Conservation (phyloP, 2,329 filamentous ascomycete genomes). For the Exophiala spinifera region DNA sequence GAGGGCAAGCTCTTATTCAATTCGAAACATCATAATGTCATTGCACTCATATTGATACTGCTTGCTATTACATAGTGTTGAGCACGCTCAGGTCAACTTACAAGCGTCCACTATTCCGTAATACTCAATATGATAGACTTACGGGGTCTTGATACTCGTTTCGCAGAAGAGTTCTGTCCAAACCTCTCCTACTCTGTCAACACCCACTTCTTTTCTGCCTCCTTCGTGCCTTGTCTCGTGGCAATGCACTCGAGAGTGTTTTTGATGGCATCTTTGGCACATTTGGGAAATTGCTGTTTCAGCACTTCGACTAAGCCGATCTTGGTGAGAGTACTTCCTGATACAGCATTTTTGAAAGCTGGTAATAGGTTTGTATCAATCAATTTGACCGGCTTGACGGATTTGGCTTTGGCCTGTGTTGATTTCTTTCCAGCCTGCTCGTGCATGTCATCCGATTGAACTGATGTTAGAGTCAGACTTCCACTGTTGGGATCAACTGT, state of each 20-base stretch:
- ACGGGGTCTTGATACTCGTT: too few species aligned
- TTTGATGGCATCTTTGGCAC: slow-evolving; percentile 67
- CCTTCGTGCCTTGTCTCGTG: slow-evolving; percentile 59
- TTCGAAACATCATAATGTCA: too few species aligned
- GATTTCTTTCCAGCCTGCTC: slow-evolving; percentile 3
- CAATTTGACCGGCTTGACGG: slow-evolving; percentile 24
- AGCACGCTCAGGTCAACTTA: too few species aligned
- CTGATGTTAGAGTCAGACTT: neutral
- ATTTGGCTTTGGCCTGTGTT: neutral
- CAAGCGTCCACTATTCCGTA: too few species aligned
- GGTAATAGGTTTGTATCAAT: slow-evolving; percentile 60
- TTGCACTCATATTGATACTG: too few species aligned
- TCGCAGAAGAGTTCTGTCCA: too few species aligned
- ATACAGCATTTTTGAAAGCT: slow-evolving; percentile 68
- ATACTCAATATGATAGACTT: neutral
- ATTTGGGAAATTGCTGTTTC: slow-evolving; percentile 70
- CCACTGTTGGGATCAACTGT: slow-evolving; percentile 22
- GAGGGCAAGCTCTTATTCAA: too few species aligned
- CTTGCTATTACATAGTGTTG: too few species aligned
- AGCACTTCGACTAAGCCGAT: slow-evolving; percentile 70
- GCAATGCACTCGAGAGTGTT: slow-evolving; percentile 67
- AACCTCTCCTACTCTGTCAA: slow-evolving; percentile 29
- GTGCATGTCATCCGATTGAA: neutral
- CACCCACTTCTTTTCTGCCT: slow-evolving; percentile 64
- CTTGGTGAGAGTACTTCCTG: slow-evolving; percentile 70